Evolutionary conservation across 257 asterid species (phyloP).

Genomic region (Ophiorrhiza pumila): DNA sequence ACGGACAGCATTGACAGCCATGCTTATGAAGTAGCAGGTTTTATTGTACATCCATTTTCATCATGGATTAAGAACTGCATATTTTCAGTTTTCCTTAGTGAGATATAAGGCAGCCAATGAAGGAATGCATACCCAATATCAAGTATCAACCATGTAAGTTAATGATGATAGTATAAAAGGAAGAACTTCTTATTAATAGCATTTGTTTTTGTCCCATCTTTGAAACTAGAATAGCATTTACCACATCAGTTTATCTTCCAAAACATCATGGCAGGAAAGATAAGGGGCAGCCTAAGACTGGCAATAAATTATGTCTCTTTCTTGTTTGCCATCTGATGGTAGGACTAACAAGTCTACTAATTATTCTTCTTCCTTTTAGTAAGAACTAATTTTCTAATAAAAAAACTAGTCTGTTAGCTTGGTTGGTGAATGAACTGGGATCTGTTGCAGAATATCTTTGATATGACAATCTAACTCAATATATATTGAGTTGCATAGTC

Average conservation of each 20-base stretch:
- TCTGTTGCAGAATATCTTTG: neutral
- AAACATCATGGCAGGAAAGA: neutral
- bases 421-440: neutral
- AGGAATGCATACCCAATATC: neutral
- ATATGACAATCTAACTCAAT: neutral
- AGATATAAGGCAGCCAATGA: neutral
- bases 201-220: neutral
- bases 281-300: neutral
- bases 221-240: neutral
- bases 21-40: neutral
- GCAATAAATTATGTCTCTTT: neutral
- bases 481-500: neutral
- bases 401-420: neutral
- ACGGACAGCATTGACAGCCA: neutral
- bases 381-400: neutral
- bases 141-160: neutral
- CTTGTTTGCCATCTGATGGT: neutral
- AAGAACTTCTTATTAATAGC: neutral
- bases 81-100: neutral
- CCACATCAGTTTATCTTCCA: neutral
- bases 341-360: neutral
- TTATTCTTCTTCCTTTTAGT: neutral
- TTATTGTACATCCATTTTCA: neutral
- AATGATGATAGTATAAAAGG: neutral
- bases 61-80: neutral